Conservation (phyloP, 2,329 filamentous ascomycete genomes). For the Cercospora citrullina region DNA sequence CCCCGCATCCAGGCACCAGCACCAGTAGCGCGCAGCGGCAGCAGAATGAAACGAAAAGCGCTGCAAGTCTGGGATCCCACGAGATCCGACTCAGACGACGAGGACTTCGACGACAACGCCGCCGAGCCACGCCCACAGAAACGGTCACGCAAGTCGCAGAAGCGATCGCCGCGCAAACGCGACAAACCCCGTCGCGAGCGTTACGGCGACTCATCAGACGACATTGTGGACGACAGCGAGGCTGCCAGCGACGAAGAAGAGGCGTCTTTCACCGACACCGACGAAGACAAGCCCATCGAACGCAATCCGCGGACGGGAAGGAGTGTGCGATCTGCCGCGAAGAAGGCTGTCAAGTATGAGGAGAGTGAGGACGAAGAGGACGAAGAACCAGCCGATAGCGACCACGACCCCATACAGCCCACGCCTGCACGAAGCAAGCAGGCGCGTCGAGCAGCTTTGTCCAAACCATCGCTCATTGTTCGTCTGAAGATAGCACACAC, state of each 20-base stretch:
- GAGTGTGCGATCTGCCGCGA: slow-evolving; percentile 56
- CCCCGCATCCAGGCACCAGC: neutral
- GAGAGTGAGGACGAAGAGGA: slow-evolving; percentile 53
- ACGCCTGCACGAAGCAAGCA: slow-evolving; percentile 22
- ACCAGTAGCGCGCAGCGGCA: neutral
- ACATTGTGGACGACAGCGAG: slow-evolving; percentile 41
- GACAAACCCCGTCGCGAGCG: slow-evolving; percentile 40
- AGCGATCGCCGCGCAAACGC: slow-evolving; percentile 28
- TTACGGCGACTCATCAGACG: slow-evolving; percentile 51
- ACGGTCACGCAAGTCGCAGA: slow-evolving; percentile 32
- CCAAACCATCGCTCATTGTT: slow-evolving; percentile 40
- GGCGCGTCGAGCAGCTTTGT: slow-evolving; percentile 15
- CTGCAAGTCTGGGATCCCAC: slow-evolving; percentile 41
- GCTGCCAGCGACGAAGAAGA: slow-evolving; percentile 45
- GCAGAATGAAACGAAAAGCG: slow-evolving; percentile 41
- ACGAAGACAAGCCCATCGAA: slow-evolving; percentile 53
- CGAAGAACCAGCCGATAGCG: slow-evolving; percentile 43
- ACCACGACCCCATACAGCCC: slow-evolving; percentile 26
- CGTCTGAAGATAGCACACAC: slow-evolving; percentile 42
- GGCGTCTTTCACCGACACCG: slow-evolving; percentile 45
- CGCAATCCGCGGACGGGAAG: slow-evolving; percentile 58
- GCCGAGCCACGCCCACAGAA: slow-evolving; percentile 28
- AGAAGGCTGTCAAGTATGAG: slow-evolving; percentile 57
- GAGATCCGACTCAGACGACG: slow-evolving; percentile 41
- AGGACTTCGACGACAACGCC: slow-evolving; percentile 37